Percentiles rank a stretch among this genome's conserved stretches.
Evolutionary conservation across 2,329 filamentous ascomycete species (phyloP).

Genomic region (Phyllosticta citribraziliensis): DNA sequence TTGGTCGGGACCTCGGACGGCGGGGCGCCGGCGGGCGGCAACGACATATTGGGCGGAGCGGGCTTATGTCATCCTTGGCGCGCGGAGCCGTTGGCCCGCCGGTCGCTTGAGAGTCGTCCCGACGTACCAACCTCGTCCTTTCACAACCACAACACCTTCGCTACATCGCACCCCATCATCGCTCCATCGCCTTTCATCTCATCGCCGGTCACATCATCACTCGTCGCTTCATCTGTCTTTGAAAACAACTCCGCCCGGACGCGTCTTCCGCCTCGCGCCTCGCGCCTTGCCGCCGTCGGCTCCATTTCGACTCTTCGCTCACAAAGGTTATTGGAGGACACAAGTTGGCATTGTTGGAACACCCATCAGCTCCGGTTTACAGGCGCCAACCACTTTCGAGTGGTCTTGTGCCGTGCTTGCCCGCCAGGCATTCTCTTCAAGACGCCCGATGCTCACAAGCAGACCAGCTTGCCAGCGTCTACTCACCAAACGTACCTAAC

Average conservation of each 20-base stretch:
- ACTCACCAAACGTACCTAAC: neutral
- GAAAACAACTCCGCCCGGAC: neutral
- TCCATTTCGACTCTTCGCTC: neutral
- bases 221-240: neutral
- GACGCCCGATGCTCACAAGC: neutral
- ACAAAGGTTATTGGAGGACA: neutral
- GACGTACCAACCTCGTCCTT: no score
- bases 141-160: no score
- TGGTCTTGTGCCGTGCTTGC: neutral
- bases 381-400: neutral
- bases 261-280: neutral
- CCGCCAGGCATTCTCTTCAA: neutral
- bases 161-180: no score
- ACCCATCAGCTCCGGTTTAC: constrained; percentile 1
- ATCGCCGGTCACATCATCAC: neutral
- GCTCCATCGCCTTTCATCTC: neutral
- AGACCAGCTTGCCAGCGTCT: constrained; percentile 1
- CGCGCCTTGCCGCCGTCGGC: neutral
- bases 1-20: no score
- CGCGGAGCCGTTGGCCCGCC: no score
- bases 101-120: no score
- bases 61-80: no score
- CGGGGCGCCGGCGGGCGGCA: no score
- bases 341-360: neutral
- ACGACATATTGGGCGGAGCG: no score